A percentile compares a stretch with the other conserved stretches of the same genome.
Evolutionary conservation across 768 basidiomycete genomes (phyloP).

Genomic region (Naematelia aurantialba): DNA sequence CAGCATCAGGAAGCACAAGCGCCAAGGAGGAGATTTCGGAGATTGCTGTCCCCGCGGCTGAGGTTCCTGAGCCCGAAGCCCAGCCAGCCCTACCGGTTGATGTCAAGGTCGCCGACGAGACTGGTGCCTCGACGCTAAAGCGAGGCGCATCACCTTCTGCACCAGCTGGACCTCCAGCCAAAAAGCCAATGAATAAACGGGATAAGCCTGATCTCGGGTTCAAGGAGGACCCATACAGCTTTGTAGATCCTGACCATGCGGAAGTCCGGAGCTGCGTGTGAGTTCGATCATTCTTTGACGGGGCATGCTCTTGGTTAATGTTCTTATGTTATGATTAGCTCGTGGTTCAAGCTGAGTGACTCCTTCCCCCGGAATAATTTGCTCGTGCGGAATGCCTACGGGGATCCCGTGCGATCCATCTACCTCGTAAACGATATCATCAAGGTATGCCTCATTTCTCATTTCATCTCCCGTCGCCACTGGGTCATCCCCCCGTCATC

Average conservation of each 20-base stretch:
- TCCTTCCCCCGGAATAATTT: slow-evolving; percentile 72
- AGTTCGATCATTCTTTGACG: slow-evolving; percentile 38
- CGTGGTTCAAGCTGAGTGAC: slow-evolving; percentile 63
- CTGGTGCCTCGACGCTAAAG: slow-evolving; percentile 54
- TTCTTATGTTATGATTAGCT: background rate
- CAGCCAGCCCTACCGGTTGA: slow-evolving; percentile 4
- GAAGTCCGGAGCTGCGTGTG: slow-evolving; percentile 71
- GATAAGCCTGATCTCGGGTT: slow-evolving; percentile 54
- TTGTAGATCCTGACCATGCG: slow-evolving; percentile 66
- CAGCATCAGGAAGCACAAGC: background rate
- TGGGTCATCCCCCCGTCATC: background rate
- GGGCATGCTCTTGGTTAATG: background rate
- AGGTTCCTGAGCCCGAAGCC: background rate
- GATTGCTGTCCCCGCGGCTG: background rate
- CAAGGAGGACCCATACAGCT: slow-evolving; percentile 90
- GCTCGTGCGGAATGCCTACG: slow-evolving; percentile 75
- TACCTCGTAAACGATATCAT: slow-evolving; percentile 85
- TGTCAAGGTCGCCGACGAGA: slow-evolving; percentile 9
- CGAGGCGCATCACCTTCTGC: slow-evolving; percentile 9
- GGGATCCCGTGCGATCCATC: slow-evolving; percentile 61
- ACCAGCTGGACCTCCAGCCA: slow-evolving; percentile 1
- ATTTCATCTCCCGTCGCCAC: background rate
- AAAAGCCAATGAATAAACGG: slow-evolving; percentile 19
- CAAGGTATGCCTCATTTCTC: slow-evolving; percentile 52
- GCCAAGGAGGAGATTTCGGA: background rate